Evolutionary conservation across 2,329 filamentous ascomycete species (phyloP).

Genomic region (Neurospora sp.): DNA sequence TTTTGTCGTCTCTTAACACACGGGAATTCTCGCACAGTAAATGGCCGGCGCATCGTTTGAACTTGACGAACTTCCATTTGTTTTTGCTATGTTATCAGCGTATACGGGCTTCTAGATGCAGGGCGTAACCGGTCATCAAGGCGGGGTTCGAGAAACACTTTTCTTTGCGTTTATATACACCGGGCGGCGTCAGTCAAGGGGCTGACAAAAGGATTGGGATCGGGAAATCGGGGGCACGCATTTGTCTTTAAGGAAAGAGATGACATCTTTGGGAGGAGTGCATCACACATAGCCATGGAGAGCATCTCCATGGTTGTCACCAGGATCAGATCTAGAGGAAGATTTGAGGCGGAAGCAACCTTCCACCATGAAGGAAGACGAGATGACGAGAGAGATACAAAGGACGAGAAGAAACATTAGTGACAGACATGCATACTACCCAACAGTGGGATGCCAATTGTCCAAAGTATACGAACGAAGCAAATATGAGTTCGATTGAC

Average conservation of each 20-base stretch:
- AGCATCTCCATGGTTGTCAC: neutral
- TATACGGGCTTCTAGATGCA: slow-evolving; percentile 2
- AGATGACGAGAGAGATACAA: neutral
- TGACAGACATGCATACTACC: neutral
- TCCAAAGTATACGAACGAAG: neutral
- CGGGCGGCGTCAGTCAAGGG: neutral
- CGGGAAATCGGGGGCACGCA: neutral
- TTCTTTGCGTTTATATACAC: neutral
- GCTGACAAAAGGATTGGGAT: neutral
- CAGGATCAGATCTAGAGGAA: neutral
- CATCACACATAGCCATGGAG: neutral
- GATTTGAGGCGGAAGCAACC: neutral
- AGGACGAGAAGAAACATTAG: neutral
- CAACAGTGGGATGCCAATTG: neutral
- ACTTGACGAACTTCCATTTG: neutral
- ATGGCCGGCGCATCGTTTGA: neutral
- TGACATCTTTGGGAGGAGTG: neutral
- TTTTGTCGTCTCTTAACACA: neutral
- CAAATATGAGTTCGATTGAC: neutral
- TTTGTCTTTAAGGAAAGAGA: neutral
- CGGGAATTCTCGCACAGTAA: neutral
- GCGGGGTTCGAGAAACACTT: neutral
- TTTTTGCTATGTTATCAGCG: neutral
- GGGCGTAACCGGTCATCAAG: neutral
- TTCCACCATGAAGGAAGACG: neutral